phyloP scores from a whole-genome alignment of 495 filamentous ascomycete genomes.

The Penicillium bovifimosum region DNA sequence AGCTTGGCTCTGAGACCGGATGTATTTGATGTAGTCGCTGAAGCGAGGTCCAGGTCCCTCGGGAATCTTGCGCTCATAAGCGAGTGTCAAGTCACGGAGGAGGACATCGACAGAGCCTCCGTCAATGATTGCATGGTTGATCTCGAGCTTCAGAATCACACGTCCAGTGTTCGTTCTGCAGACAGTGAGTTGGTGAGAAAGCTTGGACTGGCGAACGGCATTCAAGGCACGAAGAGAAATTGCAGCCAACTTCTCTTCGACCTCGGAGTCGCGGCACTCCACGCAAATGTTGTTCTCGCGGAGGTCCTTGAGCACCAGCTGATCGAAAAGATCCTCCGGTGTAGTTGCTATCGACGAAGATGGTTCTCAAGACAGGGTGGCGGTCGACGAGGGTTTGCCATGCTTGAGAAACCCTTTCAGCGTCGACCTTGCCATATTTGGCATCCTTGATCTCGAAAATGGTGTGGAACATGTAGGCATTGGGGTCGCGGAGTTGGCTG shows the following conservation, averaged over 20 bases:
- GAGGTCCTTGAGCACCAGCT: slow-evolving; percentile 45
- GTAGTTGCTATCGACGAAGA: slow-evolving; percentile 50
- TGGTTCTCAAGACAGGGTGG: slow-evolving; percentile 50
- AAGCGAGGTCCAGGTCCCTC: slow-evolving; percentile 44
- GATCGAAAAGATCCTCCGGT: slow-evolving; percentile 49
- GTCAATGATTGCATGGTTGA: slow-evolving; percentile 52
- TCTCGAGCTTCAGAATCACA: slow-evolving; percentile 48
- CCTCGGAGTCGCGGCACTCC: slow-evolving; percentile 36
- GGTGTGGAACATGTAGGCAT: slow-evolving; percentile 42
- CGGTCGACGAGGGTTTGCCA: slow-evolving; percentile 51
- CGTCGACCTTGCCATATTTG: slow-evolving; percentile 27
- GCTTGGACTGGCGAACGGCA: slow-evolving; percentile 27
- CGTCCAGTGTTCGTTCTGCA: slow-evolving; percentile 35
- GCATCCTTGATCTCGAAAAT: slow-evolving; percentile 40
- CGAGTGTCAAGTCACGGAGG: slow-evolving; percentile 36
- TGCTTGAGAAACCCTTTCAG: slow-evolving; percentile 36
- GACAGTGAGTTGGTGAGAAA: slow-evolving; percentile 47
- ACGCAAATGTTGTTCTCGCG: slow-evolving; percentile 32
- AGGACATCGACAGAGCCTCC: slow-evolving; percentile 40
- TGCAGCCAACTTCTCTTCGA: slow-evolving; percentile 29
- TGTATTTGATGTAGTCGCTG: slow-evolving; percentile 52
- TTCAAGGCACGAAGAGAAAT: slow-evolving; percentile 34
- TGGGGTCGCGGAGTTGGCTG: slow-evolving; percentile 51
- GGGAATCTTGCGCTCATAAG: slow-evolving; percentile 38
- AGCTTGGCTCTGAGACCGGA: slow-evolving; percentile 29